Percentiles rank a stretch among this genome's conserved stretches.
Evolutionary conservation across 495 filamentous ascomycete genomes (phyloP).

Genomic region (Annulohypoxylon nitens): DNA sequence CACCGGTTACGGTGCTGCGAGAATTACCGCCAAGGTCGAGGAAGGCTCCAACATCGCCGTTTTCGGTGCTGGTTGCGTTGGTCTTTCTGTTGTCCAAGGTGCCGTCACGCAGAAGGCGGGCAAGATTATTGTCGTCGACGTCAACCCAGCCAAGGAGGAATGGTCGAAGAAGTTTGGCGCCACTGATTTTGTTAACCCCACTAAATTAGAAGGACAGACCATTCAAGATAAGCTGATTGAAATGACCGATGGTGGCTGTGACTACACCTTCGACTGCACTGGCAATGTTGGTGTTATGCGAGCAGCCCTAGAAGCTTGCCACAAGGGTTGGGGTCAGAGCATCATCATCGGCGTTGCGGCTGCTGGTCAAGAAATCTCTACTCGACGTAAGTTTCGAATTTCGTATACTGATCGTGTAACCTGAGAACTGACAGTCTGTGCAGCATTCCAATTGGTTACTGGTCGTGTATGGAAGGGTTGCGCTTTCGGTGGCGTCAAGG

Average conservation of each 20-base stretch:
- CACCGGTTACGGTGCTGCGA: constrained; percentile 95
- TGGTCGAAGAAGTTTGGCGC: constrained; percentile 96
- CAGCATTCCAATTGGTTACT: constrained; percentile 98
- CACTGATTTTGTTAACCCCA: constrained; percentile 96
- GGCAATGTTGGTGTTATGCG: constrained; percentile 98
- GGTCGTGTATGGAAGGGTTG: constrained; percentile 98
- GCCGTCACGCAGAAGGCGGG: constrained; percentile 87
- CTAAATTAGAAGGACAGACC: constrained; percentile 78
- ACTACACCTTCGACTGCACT: constrained; percentile 99
- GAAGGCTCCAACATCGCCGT: constrained; percentile 90
- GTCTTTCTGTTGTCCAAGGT: constrained; percentile 93
- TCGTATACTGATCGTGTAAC: neutral
- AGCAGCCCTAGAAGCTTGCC: constrained; percentile 94
- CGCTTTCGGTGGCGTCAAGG: constrained; percentile 98
- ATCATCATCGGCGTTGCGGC: constrained; percentile 98
- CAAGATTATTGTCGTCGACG: constrained; percentile 95
- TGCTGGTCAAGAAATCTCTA: constrained; percentile 96
- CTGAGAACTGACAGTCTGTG: constrained; percentile 44
- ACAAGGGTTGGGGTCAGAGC: constrained; percentile 99
- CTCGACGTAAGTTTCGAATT: constrained; percentile 79
- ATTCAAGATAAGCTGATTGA: constrained; percentile 93
- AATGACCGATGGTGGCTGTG: constrained; percentile 98
- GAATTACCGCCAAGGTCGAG: constrained; percentile 91
- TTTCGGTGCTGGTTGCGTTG: constrained; percentile 96
- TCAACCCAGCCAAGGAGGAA: constrained; percentile 91